Percentiles rank a stretch among this genome's conserved stretches.
Conservation (phyloP, 2,329 filamentous ascomycete genomes). For the Mollisiaceae sp. region DNA sequence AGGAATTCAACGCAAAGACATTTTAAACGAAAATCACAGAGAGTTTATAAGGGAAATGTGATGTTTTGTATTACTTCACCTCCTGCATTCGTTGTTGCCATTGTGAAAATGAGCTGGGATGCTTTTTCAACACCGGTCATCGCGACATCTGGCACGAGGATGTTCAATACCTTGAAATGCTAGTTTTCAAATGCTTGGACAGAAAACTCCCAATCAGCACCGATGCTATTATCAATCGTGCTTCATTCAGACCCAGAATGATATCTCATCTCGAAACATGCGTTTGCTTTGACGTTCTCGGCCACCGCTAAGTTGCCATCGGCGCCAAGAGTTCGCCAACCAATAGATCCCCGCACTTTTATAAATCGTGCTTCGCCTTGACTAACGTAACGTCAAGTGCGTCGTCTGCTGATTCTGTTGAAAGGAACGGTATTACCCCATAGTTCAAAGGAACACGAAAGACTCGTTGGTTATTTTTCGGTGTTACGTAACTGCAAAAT, state of each 20-base stretch:
- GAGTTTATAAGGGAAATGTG: neutral
- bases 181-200: neutral
- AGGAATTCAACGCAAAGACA: neutral
- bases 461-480: constrained; percentile 1
- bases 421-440: constrained; percentile 15
- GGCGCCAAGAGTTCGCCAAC: constrained; percentile 9
- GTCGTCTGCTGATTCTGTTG: constrained; percentile 4
- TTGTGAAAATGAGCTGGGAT: neutral
- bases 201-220: constrained; percentile 19
- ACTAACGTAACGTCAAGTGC: constrained; percentile 22
- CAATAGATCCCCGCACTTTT: constrained; percentile 23
- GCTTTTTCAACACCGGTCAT: constrained; percentile 4
- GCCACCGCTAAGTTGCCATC: neutral
- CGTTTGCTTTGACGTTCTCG: constrained; percentile 3
- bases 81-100: neutral
- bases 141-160: constrained; percentile 13
- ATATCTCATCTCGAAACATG: neutral
- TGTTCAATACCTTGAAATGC: neutral
- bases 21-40: neutral
- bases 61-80: neutral
- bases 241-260: neutral
- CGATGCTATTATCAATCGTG: constrained; percentile 17
- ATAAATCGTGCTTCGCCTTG: constrained; percentile 30
- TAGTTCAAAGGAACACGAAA: constrained; percentile 1
- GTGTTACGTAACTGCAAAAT: constrained; percentile 6